A percentile compares a stretch with the other conserved stretches of the same genome.
These are phyloP conservation scores for Hirschioporus abietinus DNA, from an alignment of 768 basidiomycete species.

Conservation along the genomic window DNA sequence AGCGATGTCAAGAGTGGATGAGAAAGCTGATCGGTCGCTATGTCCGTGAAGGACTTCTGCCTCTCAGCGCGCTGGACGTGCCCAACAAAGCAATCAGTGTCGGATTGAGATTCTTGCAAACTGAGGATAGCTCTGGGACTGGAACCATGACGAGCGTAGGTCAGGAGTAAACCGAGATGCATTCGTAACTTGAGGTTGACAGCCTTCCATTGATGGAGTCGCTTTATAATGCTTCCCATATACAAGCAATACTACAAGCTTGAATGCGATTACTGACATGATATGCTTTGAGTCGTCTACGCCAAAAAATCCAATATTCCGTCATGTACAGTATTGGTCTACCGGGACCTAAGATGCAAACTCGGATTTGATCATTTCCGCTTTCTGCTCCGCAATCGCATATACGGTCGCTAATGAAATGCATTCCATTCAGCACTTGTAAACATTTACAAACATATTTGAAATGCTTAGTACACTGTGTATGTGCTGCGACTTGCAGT, in stretches of 20 bases:
- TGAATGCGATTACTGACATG: no score
- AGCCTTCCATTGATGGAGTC: no score
- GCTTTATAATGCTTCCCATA: no score
- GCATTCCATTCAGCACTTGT: no score
- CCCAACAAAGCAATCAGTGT: background rate
- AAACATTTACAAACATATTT: background rate
- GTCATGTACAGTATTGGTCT: no score
- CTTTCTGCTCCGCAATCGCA: constrained; percentile 11
- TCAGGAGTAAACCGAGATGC: no score
- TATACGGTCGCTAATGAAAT: constrained; percentile 10
- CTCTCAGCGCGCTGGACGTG: background rate
- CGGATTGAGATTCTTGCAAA: background rate
- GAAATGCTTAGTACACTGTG: constrained; percentile 13
- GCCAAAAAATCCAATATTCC: no score
- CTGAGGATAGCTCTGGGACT: background rate
- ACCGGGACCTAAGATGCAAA: background rate
- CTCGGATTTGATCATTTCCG: background rate
- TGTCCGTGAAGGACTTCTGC: background rate
- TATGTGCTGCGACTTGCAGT: constrained; percentile 16
- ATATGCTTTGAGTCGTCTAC: no score
- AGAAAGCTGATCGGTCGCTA: background rate
- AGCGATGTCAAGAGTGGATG: background rate
- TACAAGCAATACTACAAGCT: no score
- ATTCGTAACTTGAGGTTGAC: no score
- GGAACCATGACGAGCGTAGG: no score